Percentiles rank a stretch among this genome's conserved stretches.
Conservation (phyloP, 192 early-diverging fungal genomes). For the Podochytrium sp. region DNA sequence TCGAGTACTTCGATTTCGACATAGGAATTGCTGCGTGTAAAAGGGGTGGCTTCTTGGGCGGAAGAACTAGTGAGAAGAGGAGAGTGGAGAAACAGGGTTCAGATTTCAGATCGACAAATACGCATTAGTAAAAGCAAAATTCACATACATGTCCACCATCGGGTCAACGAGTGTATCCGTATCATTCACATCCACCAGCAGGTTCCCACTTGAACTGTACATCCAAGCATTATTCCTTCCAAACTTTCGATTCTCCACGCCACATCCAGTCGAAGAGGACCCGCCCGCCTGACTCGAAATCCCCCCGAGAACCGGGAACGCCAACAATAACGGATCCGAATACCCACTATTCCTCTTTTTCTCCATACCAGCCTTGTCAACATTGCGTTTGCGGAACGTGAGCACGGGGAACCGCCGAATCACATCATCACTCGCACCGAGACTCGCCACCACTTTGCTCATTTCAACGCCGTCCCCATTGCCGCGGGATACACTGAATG, state of each 20-base stretch:
- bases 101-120: background rate
- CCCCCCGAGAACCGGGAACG: slow-evolving; percentile 8
- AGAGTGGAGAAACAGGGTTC: background rate
- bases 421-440: slow-evolving; percentile 61
- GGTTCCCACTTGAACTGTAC: background rate
- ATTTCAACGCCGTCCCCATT: background rate
- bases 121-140: background rate
- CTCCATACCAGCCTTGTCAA: background rate
- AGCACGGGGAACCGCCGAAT: slow-evolving; percentile 72
- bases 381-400: slow-evolving; percentile 35
- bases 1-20: background rate
- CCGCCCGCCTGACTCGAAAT: background rate
- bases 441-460: background rate
- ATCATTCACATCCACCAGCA: background rate
- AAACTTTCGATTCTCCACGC: background rate
- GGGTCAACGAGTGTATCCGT: background rate
- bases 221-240: background rate
- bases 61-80: background rate
- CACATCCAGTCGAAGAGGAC: background rate
- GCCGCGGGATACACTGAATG: slow-evolving; percentile 53
- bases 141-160: background rate
- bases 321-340: slow-evolving; percentile 18
- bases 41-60: background rate
- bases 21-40: slow-evolving; percentile 9
- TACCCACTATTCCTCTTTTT: slow-evolving; percentile 28